These are phyloP conservation scores for Conticribra weissflogii DNA, from an alignment of 108 stramenopile species.

Conservation along the genomic window DNA sequence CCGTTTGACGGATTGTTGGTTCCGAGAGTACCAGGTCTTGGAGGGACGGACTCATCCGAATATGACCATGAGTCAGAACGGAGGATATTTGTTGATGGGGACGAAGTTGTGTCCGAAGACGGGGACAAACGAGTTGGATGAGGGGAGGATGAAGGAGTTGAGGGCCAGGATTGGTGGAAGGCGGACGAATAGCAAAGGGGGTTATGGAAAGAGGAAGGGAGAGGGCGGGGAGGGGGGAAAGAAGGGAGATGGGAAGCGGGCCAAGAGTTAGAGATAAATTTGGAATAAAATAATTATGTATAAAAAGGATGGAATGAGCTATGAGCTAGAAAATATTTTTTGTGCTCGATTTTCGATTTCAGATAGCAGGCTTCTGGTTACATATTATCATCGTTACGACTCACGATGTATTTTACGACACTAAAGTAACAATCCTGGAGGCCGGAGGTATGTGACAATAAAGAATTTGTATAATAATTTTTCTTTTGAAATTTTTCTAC, in stretches of 20 bases:
- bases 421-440: too few relatives aligned
- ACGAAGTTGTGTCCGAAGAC: constrained; percentile 79
- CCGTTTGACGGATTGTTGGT: constrained; percentile 85
- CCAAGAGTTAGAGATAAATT: constrained; percentile 2
- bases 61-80: constrained; percentile 92
- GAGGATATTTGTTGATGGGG: constrained; percentile 87
- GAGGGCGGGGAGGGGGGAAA: constrained; percentile 2
- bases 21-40: constrained; percentile 90
- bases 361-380: too few relatives aligned
- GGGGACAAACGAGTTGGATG: constrained; percentile 82
- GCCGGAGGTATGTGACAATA: too few relatives aligned
- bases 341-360: too few relatives aligned
- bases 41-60: constrained; percentile 88
- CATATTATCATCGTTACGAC: too few relatives aligned
- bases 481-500: too few relatives aligned
- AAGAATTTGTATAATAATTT: too few relatives aligned
- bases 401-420: too few relatives aligned
- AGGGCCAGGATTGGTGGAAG: constrained; percentile 60
- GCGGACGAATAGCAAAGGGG: constrained; percentile 42
- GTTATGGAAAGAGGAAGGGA: constrained; percentile 13
- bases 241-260: constrained; percentile 12
- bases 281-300: too few relatives aligned
- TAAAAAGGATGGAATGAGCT: too few relatives aligned
- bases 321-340: too few relatives aligned
- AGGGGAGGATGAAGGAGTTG: constrained; percentile 56